Percentiles rank a stretch among this genome's conserved stretches.
These are phyloP conservation scores for Aplosporella prunicola DNA, from an alignment of 2,329 filamentous ascomycete genomes.

Conservation along the genomic window DNA sequence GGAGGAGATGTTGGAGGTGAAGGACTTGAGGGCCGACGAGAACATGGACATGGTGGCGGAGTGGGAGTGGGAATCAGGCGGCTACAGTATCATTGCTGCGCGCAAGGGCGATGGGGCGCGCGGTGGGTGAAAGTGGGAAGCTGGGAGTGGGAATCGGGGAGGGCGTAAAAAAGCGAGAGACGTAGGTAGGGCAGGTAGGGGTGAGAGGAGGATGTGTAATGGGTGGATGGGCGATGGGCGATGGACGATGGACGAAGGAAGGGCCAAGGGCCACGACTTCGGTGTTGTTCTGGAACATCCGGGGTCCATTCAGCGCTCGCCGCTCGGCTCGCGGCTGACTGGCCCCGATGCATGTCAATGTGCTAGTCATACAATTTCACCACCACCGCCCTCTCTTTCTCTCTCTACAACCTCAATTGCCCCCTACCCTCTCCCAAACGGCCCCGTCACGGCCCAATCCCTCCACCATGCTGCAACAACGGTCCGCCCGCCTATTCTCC, in stretches of 20 bases:
- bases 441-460: constrained; percentile 1
- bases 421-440: neutral
- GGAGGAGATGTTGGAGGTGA: constrained; percentile 83
- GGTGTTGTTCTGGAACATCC: too few relatives aligned
- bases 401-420: constrained; percentile 6
- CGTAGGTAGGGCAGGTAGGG: neutral
- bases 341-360: too few relatives aligned
- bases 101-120: neutral
- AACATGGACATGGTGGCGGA: constrained; percentile 88
- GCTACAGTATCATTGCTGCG: constrained; percentile 12
- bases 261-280: too few relatives aligned
- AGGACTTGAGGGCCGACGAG: constrained; percentile 85
- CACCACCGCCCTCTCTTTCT: constrained; percentile 6
- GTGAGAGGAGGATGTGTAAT: too few relatives aligned
- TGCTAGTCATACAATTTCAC: constrained; percentile 2
- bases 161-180: constrained; percentile 5
- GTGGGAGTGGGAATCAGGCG: too few relatives aligned
- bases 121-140: neutral
- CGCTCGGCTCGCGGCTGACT: too few relatives aligned
- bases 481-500: constrained; percentile 44
- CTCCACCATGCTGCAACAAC: constrained; percentile 29
- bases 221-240: too few relatives aligned
- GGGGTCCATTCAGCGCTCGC: too few relatives aligned
- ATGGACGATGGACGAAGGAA: too few relatives aligned
- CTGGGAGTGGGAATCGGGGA: neutral